These are phyloP conservation scores for Torulaspora microellipsoides DNA, from an alignment of 805 yeast species.

Conservation along the genomic window DNA sequence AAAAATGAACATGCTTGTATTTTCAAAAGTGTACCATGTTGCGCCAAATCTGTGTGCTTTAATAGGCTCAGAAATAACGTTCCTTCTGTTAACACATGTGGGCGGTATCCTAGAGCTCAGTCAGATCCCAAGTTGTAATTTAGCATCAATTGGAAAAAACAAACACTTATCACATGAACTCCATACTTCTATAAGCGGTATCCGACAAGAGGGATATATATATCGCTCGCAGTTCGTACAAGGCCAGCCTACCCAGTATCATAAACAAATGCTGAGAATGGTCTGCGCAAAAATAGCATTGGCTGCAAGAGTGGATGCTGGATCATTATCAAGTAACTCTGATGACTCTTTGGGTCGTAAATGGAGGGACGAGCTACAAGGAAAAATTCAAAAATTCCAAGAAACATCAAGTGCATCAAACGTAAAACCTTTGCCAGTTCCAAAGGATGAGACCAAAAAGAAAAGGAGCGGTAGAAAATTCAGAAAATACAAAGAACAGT, in stretches of 20 bases:
- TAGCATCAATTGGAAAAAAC: constrained; percentile 68
- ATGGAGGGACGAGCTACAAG: constrained; percentile 56
- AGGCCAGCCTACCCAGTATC: constrained; percentile 50
- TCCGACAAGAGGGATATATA: constrained; percentile 65
- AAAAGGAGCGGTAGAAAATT: constrained; percentile 82
- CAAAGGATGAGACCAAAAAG: constrained; percentile 70
- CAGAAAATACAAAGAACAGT: constrained; percentile 75
- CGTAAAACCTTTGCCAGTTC: constrained; percentile 68
- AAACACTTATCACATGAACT: constrained; percentile 33
- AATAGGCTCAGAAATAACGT: constrained; percentile 67
- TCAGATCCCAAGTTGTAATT: constrained; percentile 73
- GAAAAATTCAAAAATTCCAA: constrained; percentile 63
- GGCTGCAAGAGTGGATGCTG: constrained; percentile 77
- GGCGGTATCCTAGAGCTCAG: constrained; percentile 70
- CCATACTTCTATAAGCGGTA: constrained; percentile 38
- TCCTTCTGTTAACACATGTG: constrained; percentile 61
- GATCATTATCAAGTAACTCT: constrained; percentile 34
- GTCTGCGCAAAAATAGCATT: constrained; percentile 73
- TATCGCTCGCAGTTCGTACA: constrained; percentile 58
- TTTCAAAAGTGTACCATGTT: constrained; percentile 49
- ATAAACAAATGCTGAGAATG: constrained; percentile 70
- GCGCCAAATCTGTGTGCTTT: constrained; percentile 81
- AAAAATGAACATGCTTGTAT: constrained; percentile 49
- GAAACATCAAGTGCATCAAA: constrained; percentile 72
- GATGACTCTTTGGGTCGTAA: constrained; percentile 54